Conservation (phyloP, 176 grass and related monocot genomes). For the Carex pumila region DNA sequence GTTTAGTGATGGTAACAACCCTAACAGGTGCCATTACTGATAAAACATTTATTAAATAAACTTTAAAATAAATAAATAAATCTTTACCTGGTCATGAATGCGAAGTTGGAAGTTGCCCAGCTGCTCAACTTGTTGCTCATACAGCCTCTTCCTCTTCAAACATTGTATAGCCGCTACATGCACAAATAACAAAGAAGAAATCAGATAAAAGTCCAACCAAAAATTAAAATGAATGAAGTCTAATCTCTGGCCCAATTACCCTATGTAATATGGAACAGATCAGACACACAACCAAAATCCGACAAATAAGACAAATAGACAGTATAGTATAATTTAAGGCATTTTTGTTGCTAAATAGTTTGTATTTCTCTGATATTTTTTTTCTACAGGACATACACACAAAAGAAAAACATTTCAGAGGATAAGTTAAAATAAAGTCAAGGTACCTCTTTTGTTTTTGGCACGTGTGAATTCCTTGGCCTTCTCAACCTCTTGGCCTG, state of each 20-base stretch:
- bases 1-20: not conserved
- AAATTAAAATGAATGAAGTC: not conserved
- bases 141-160: conserved; percentile 91
- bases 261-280: not conserved
- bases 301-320: not conserved
- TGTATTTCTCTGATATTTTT: not conserved
- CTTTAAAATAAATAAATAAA: not conserved
- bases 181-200: conserved; percentile 15
- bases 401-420: not conserved
- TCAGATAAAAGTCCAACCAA: conserved; percentile 1
- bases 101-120: conserved; percentile 96
- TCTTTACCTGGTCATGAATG: conserved; percentile 91
- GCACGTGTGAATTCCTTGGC: conserved; percentile 79
- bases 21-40: not conserved
- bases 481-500: conserved; percentile 78
- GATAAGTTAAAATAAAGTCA: not conserved
- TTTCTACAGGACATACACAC: too few relatives aligned
- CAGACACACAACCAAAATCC: conserved; percentile 5
- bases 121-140: conserved; percentile 97
- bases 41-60: not conserved
- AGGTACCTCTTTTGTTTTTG: conserved; percentile 93
- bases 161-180: conserved; percentile 87
- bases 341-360: not conserved
- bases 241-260: not conserved
- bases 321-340: conserved; percentile 4